These are phyloP conservation scores for Eucalyptus sideroxylon DNA, from an alignment of 345 rosid species.

Conservation along the genomic window DNA sequence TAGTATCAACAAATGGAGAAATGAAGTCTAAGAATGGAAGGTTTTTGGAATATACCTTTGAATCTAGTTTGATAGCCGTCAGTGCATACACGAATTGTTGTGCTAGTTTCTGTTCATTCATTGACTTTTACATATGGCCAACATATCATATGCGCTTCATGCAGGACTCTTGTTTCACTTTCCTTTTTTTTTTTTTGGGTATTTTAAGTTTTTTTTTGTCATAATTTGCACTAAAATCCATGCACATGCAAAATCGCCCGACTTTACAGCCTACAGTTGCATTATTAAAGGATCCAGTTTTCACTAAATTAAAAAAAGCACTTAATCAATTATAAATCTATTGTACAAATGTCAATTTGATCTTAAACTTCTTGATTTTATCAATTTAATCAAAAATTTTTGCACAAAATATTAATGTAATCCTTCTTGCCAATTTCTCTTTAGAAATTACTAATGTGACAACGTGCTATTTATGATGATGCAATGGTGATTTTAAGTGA, in stretches of 20 bases:
- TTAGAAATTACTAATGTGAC: fast-evolving
- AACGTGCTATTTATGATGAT: fast-evolving
- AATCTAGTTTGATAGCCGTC: neutral
- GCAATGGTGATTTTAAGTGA: fast-evolving
- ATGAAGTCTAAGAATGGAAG: neutral
- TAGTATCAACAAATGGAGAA: neutral
- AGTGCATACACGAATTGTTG: neutral
- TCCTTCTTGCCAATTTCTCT: neutral
- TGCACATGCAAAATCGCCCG: neutral
- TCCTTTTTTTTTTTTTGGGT: fast-evolving
- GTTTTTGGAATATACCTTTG: neutral
- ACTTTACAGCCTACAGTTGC: neutral
- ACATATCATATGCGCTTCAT: neutral
- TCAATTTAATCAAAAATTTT: neutral
- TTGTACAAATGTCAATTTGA: fast-evolving
- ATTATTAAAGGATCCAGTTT: neutral
- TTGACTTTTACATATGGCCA: neutral
- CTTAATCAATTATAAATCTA: neutral
- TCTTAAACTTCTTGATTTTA: fast-evolving
- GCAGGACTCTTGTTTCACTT: neutral
- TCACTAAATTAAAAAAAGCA: neutral
- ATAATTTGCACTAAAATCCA: neutral
- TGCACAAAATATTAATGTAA: neutral
- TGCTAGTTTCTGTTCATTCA: neutral
- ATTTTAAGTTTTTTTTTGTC: neutral